These are phyloP conservation scores for Cyclotella cryptica DNA, from an alignment of 108 stramenopile genomes.

Conservation along the genomic window DNA sequence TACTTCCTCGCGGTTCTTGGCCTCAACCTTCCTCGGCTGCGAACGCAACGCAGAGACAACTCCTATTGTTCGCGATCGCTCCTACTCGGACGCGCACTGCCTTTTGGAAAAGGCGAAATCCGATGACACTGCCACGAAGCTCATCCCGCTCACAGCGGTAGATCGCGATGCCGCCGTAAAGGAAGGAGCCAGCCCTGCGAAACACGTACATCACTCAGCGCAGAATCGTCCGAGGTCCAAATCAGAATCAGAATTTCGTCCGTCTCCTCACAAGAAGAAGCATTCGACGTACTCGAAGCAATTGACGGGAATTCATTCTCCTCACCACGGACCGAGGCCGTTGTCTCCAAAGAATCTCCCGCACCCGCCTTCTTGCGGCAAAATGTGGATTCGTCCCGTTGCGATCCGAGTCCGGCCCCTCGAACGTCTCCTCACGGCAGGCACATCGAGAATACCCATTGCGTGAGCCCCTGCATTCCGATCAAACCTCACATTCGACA, in stretches of 20 bases:
- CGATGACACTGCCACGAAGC: neutral
- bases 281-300: neutral
- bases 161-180: neutral
- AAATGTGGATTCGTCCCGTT: constrained; percentile 22
- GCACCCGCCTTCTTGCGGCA: constrained; percentile 1
- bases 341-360: constrained; percentile 4
- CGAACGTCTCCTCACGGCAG: constrained; percentile 1
- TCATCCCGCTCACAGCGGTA: neutral
- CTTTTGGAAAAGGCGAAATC: constrained; percentile 8
- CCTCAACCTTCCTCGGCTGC: neutral
- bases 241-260: constrained; percentile 13
- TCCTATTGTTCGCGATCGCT: constrained; percentile 2
- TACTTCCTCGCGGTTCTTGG: neutral
- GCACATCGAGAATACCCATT: neutral
- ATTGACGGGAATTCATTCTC: neutral
- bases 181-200: neutral
- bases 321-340: constrained; percentile 14
- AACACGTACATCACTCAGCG: neutral
- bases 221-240: constrained; percentile 11
- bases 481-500: neutral
- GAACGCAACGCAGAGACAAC: constrained; percentile 3
- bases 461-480: neutral
- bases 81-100: constrained; percentile 17
- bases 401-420: neutral
- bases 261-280: constrained; percentile 10